phyloP scores from a whole-genome alignment of 306 rosid genomes.

The Castanea sativa region DNA sequence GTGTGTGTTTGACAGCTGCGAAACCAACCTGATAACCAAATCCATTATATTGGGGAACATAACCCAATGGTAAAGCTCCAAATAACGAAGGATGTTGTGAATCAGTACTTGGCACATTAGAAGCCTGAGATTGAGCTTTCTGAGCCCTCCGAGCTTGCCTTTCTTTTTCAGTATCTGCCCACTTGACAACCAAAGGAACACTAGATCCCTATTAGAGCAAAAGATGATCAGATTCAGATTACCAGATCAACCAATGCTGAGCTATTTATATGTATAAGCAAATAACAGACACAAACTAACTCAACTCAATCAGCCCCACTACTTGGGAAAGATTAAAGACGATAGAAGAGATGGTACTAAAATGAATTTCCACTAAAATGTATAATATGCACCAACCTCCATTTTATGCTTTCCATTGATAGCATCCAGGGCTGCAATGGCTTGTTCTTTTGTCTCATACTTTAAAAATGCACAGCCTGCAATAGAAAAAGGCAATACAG shows the following conservation, averaged over 20 bases:
- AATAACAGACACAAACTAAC: conserved; percentile 21
- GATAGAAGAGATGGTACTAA: conserved; percentile 6
- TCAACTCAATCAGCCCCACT: conserved; percentile 5
- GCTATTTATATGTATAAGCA: not conserved
- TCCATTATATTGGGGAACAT: conserved; percentile 87
- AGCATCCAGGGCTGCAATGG: conserved; percentile 81
- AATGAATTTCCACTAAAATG: conserved; percentile 15
- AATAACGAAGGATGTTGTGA: conserved; percentile 84
- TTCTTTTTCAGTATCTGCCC: conserved; percentile 99
- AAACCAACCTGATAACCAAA: conserved; percentile 88
- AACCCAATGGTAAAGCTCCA: conserved; percentile 91
- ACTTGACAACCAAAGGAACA: conserved; percentile 98
- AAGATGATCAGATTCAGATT: conserved; percentile 29
- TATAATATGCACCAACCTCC: conserved; percentile 64
- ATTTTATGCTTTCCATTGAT: conserved; percentile 87
- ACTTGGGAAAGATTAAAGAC: not conserved
- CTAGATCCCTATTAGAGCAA: conserved; percentile 68
- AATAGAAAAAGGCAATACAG: conserved; percentile 12
- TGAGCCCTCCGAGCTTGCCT: conserved; percentile 97
- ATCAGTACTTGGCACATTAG: conserved; percentile 60
- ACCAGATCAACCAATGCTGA: conserved; percentile 9
- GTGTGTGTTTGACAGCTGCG: not conserved
- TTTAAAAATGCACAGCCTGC: conserved; percentile 96
- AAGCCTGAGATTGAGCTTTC: conserved; percentile 85
- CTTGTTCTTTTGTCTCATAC: conserved; percentile 94